Base-by-base conservation (phyloP, 441 rosid species). In the Biscutella laevigata region DNA sequence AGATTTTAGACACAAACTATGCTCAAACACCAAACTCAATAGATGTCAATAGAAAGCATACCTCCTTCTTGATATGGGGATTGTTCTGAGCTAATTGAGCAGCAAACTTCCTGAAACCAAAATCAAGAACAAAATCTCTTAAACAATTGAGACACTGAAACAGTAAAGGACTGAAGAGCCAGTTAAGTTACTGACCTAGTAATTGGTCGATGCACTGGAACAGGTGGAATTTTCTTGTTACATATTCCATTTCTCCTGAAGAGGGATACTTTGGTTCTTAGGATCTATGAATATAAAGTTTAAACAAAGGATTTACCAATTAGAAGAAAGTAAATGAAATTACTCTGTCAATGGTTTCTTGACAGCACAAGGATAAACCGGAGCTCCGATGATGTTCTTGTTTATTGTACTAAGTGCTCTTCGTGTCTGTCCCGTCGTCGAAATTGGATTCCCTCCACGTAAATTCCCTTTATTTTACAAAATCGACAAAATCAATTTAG, bases 151-250 rank as follows among this genome's bases (percentile, higher is more conserved):
- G 27, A 30, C 27, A 37, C 0, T 46, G 4, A 9, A 35, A 38
- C 30, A 32, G 52, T 34, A 58, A 42, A 43, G 41, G 27, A 39
- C 20, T 10, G 13, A 40, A 60, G 28, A 43, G 34, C 36, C 11
- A 2, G 5, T 21, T 16, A n/a, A n/a, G n/a, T n/a, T n/a, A n/a
- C n/a, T 22, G 24, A 87, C 95, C 98, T 84, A 30, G 98, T 91
- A 40, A 91, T 57, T 12, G 98, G 96, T 51, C 98, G 80, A 65
- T 87, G 88, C 29, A n/a, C n/a, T n/a, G n/a, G n/a, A n/a, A 52
- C 63, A 4, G 83, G 84, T 52, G 77, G 75, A n/a, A n/a, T n/a
- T n/a, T n/a, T n/a, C 57, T 74, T 79, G 49, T 67, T 76, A 61
- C 67, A 64, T 4, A 46, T 48, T 28, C 43, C 75, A 75, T 76